Base-by-base conservation (phyloP, 2,329 filamentous ascomycete genomes). In the Cladophialophora yegresii region DNA sequence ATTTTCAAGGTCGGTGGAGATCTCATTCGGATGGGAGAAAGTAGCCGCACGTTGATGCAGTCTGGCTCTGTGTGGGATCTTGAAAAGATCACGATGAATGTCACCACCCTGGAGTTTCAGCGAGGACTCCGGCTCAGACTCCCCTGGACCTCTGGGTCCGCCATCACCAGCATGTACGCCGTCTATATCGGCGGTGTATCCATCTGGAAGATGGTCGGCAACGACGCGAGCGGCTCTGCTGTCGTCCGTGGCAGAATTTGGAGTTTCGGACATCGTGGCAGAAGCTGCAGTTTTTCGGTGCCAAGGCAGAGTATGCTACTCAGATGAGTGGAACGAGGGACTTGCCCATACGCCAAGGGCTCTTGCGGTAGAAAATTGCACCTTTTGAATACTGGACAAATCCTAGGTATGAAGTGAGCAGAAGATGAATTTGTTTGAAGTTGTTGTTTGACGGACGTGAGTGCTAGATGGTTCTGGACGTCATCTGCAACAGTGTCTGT, bases 11-110 rank as follows among this genome's bases (percentile, higher is more conserved):
- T 73, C 70, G 6, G 65, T 53, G 49, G 63, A 55, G 13, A 58
- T 65, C 22, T 69, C 59, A 2, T 62, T 65, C 1, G 82, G 79
- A 69, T 85, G 79, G 55, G 89, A 87, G 71, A 92, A 92, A 0
- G 89, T 91, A 59, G 84, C 83, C 16, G 89, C 81, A 67, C 89
- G 84, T 71, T 85, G 79, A 69, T 78, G 80, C 74, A 76, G 78
- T 71, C 72, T 83, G 45, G 66, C 70, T 45, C 85, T 81, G 16
- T 87, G 85, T 66, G 88, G 86, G 71, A 91, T 87, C 73, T 86
- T 89, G 82, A 90, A 93, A 36, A 93, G 83, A 71, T 91, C 88
- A 36, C 90, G 87, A 73, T 92, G 89, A 23, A 93, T 88, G 71
- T 93, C 90, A 47, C 90, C 90, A 58, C 90, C 90, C 72, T 89